phyloP scores from a whole-genome alignment of 2,329 filamentous ascomycete species.

The Pseudogymnoascus sp. region DNA sequence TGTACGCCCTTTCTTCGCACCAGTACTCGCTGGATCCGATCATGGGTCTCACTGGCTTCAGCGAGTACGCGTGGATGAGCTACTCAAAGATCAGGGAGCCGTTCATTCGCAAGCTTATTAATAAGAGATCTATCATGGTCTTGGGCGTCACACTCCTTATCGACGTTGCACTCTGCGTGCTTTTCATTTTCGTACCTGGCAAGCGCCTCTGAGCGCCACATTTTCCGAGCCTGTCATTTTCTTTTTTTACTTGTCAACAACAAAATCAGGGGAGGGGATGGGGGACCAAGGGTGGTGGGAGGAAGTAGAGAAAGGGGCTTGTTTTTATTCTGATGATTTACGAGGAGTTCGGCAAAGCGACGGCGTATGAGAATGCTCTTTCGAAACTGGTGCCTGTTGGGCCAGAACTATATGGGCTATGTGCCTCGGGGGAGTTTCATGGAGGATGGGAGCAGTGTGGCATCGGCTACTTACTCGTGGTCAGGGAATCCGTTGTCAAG shows the following conservation, averaged over 20 bases:
- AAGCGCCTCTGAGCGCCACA: constrained; percentile 55
- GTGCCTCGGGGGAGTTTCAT: background rate
- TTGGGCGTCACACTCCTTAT: constrained; percentile 66
- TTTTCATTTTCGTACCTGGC: constrained; percentile 94
- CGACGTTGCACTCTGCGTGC: constrained; percentile 71
- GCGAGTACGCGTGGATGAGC: constrained; percentile 93
- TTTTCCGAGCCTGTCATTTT: background rate
- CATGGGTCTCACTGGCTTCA: constrained; percentile 79
- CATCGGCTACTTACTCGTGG: background rate
- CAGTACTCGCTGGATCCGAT: constrained; percentile 94
- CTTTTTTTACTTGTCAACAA: background rate
- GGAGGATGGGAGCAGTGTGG: background rate
- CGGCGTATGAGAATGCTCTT: background rate
- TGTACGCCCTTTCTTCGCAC: constrained; percentile 83
- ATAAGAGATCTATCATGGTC: constrained; percentile 75
- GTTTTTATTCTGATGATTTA: constrained; percentile 1
- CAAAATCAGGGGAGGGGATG: background rate
- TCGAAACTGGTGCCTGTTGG: background rate
- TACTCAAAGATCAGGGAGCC: constrained; percentile 84
- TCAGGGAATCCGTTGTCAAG: background rate
- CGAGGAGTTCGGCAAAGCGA: constrained; percentile 1
- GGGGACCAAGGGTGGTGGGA: background rate
- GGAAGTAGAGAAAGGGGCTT: background rate
- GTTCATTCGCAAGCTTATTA: constrained; percentile 78
- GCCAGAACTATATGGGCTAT: background rate